Evolutionary conservation across 257 asterid species (phyloP), one percentile per base, ranked within the genome.

Genomic region (Datura wrightii): DNA sequence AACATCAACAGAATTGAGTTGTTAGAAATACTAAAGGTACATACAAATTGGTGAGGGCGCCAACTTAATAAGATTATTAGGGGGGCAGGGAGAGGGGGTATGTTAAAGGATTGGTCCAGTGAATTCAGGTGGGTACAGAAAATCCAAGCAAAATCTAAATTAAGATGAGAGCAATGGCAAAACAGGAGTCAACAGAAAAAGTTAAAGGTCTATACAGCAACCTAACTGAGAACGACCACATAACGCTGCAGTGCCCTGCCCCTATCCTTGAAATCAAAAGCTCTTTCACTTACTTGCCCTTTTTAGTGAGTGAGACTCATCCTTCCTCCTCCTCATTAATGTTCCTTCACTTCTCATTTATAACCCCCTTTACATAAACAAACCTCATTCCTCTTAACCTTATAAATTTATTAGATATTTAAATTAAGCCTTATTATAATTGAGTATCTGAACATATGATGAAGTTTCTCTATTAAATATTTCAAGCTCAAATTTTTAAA

Each of bases 191-290:
- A 72, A 83, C 88, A 86, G 85, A 84, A 65, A 85, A 85, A 85
- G 89, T 39, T 1, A 78, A 85, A 79, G 82, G 50, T 39, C 24
- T 39, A 44, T 44, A 87, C 62, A 60, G 89, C 85, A 84, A 85
- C 63, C 66, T 63, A 80, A 78, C 80, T 83, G 90, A 89, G 90
- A 87, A 84, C 55, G 90, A 89, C 89, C 87, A 84, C 44, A 82
- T 88, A 87, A 80, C 65, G 85, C 87, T 41, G 67, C 55, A 84
- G 86, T 83, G 85, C 71, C 88, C 88, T 83, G 72, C 74, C 85
- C 3, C 42, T 84, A 54, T 79, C 88, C 82, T 84, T 82, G 72
- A 84, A 50, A 84, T 72, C 82, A 67, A 79, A 84, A 86, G 88
- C 72, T 82, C 79, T 55, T 71, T 80, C 39, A 86, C 63, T 85